Percentiles rank a stretch among this genome's conserved stretches.
These are phyloP conservation scores for Yarrowia yakushimensis DNA, from an alignment of 805 yeast species.

Conservation along the genomic window DNA sequence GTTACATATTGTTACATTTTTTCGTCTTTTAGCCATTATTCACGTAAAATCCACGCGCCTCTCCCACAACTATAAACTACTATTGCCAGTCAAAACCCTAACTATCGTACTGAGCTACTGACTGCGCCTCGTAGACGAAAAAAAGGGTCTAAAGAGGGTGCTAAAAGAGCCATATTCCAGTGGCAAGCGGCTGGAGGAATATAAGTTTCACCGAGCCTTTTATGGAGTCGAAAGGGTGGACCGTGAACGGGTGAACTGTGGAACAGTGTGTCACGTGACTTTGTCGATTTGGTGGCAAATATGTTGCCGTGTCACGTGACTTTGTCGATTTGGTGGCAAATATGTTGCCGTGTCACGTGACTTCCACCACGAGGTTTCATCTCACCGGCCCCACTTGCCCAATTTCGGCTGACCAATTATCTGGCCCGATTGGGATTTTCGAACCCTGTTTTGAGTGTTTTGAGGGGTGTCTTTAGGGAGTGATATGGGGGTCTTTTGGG, in stretches of 20 bases:
- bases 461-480: not conserved
- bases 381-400: not conserved
- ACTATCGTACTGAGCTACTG: conserved; percentile 3
- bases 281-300: too few species aligned
- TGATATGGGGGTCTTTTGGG: too few species aligned
- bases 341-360: too few species aligned
- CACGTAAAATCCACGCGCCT: not conserved
- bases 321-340: too few species aligned
- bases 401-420: not conserved
- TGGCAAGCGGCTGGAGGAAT: not conserved
- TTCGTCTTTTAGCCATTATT: not conserved
- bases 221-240: too few species aligned
- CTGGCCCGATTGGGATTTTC: not conserved
- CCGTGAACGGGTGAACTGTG: too few species aligned
- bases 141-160: not conserved
- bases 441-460: not conserved
- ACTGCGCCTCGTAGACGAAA: not conserved
- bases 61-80: conserved; percentile 11
- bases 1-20: not conserved
- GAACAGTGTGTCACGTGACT: too few species aligned
- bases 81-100: not conserved
- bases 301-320: too few species aligned
- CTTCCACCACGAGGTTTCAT: not conserved
- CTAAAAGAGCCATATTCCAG: too few species aligned
- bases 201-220: too few species aligned